phyloP scores from a whole-genome alignment of 441 rosid species.

The Daphne laureola region DNA sequence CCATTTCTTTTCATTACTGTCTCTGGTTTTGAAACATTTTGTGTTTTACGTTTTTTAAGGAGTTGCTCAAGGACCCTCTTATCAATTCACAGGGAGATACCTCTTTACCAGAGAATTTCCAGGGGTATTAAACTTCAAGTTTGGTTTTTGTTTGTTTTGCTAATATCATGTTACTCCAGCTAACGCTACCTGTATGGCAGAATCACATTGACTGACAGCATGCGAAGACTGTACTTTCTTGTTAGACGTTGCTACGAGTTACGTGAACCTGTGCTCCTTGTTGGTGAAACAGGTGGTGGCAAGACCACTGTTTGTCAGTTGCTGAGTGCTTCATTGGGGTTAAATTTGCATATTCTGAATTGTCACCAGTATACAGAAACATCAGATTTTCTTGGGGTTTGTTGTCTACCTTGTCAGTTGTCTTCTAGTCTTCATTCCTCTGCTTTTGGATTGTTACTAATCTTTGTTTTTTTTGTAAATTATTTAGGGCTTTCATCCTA shows the following conservation, averaged over 20 bases:
- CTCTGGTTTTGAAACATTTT: neutral
- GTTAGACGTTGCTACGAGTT: constrained; percentile 72
- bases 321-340: constrained; percentile 47
- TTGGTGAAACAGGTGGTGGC: constrained; percentile 99
- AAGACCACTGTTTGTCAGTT: constrained; percentile 96
- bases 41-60: constrained; percentile 29
- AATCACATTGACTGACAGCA: constrained; percentile 76
- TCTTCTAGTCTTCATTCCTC: no score
- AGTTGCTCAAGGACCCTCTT: constrained; percentile 26
- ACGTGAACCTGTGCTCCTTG: constrained; percentile 96
- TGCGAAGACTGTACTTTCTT: constrained; percentile 85
- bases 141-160: constrained; percentile 6
- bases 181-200: constrained; percentile 27
- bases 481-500: constrained; percentile 87
- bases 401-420: constrained; percentile 21
- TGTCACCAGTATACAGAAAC: constrained; percentile 98
- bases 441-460: constrained; percentile 11
- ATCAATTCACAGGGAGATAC: constrained; percentile 12
- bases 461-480: no score
- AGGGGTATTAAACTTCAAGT: constrained; percentile 38
- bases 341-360: constrained; percentile 79
- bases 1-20: no score
- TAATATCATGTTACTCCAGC: constrained; percentile 18
- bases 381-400: constrained; percentile 96
- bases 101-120: constrained; percentile 21